Evolutionary conservation across 2,329 filamentous ascomycete species (phyloP), one percentile per base, ranked within the genome.

Genomic region (Fusarium sp.): DNA sequence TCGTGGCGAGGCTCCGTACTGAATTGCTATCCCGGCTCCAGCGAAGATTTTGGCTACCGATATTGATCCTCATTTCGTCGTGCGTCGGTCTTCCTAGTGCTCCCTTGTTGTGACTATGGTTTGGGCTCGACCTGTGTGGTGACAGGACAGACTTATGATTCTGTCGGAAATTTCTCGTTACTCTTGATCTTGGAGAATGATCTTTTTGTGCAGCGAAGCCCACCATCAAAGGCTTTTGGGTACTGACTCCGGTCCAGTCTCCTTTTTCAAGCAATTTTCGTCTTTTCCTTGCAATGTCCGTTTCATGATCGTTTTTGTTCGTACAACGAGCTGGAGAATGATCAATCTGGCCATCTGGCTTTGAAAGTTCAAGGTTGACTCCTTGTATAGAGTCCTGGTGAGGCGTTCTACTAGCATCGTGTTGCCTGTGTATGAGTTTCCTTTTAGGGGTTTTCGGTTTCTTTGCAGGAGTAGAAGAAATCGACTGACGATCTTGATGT

Each of bases 161-260:
- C 24, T 51, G 38, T 24, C 22, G 27, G 5, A 43, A 61, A 16
- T 11, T 30, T 65, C 51, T 12, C 22, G 45, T 70, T 20, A 29
- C 16, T 44, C n/a, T n/a, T 18, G 30, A 20, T 20, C 25, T 22
- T 9, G 22, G 13, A 20, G 16, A 29, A 25, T 15, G 44, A 18
- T 58, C 57, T 24, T 44, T 62, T 24, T 67, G 63, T 47, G 62
- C 63, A 8, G 73, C 59, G 45, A 72, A 75, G 13, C 74, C 63
- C 10, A 73, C 58, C 3, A 63, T 45, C 16, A 78, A 62, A 11
- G 75, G 68, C 49, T 79, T 80, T 47, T 81, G 78, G 13, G 78
- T 52, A 20, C 62, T 64, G 9, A 80, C 62, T 6, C 80, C 78
- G 1, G 74, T 75, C 78, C 79, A 81, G 32, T 79, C 75, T 13